Conservation (phyloP, 1,284 basidiomycete species). For the Melampsora larici-populina region DNA sequence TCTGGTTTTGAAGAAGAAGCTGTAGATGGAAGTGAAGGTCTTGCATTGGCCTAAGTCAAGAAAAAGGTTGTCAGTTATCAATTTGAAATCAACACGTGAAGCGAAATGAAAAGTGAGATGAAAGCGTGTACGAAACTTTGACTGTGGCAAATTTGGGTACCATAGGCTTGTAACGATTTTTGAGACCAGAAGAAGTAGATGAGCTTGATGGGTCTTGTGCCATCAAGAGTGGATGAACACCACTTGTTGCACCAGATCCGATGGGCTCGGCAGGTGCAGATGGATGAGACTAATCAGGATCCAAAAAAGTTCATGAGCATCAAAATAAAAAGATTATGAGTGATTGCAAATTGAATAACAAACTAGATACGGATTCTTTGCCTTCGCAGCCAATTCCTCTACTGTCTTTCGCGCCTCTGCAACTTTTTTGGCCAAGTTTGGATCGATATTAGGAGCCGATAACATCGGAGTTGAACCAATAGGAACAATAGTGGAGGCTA, state of each 20-base stretch:
- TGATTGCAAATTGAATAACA: constrained; percentile 47
- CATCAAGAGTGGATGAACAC: constrained; percentile 56
- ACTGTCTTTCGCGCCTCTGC: constrained; percentile 41
- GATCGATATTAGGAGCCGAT: constrained; percentile 36
- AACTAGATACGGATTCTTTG: constrained; percentile 72
- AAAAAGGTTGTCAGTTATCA: background rate
- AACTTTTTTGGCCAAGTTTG: constrained; percentile 39
- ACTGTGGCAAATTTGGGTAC: constrained; percentile 93
- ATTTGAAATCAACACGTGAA: background rate
- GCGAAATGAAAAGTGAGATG: constrained; percentile 2
- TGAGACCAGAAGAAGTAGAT: constrained; percentile 67
- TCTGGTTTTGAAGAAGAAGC: constrained; percentile 17
- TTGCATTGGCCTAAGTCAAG: constrained; percentile 64
- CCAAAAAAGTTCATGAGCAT: background rate
- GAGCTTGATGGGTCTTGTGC: constrained; percentile 54
- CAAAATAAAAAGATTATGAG: background rate
- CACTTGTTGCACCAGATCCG: constrained; percentile 63
- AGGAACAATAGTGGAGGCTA: background rate
- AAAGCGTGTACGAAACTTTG: constrained; percentile 59
- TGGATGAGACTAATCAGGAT: constrained; percentile 28
- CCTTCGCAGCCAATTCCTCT: constrained; percentile 31
- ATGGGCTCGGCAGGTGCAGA: constrained; percentile 55
- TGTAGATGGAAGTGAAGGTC: constrained; percentile 50
- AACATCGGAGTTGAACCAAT: background rate
- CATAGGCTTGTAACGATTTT: constrained; percentile 91